Percentiles rank a stretch among this genome's conserved stretches.
Conservation (phyloP, 2,329 filamentous ascomycete species). For the Alternaria longipes region DNA sequence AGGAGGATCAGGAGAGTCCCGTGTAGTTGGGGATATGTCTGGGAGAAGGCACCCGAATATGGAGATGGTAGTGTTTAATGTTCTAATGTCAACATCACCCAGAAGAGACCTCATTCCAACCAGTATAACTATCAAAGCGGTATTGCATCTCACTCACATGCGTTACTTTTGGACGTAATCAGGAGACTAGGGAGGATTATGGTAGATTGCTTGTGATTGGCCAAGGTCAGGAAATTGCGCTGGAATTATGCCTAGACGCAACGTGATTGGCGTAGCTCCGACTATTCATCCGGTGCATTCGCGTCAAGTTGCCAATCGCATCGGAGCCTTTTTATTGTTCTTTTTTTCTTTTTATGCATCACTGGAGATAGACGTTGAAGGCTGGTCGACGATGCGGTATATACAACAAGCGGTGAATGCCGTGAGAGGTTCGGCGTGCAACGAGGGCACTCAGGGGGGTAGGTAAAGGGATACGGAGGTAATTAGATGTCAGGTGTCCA, state of each 20-base stretch:
- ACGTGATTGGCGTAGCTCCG: slow-evolving; percentile 14
- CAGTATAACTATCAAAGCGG: neutral
- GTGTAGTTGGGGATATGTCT: slow-evolving; percentile 20
- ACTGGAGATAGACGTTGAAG: neutral
- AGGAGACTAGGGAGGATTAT: neutral
- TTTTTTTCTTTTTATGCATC: neutral
- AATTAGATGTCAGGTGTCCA: slow-evolving; percentile 5
- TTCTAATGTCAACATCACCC: neutral
- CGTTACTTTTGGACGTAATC: neutral
- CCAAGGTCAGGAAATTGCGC: slow-evolving; percentile 8
- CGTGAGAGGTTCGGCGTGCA: neutral
- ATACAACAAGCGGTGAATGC: neutral
- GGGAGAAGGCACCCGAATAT: neutral
- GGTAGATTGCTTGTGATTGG: slow-evolving; percentile 8
- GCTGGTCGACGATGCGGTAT: slow-evolving; percentile 1
- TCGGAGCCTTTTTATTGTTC: neutral
- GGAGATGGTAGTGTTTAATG: neutral
- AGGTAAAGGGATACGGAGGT: neutral
- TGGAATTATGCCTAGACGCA: slow-evolving; percentile 7
- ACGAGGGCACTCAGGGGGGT: neutral
- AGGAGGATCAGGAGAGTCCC: slow-evolving; percentile 31
- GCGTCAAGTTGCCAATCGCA: neutral
- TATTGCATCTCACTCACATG: neutral
- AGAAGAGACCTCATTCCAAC: neutral
- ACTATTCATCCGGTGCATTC: slow-evolving; percentile 3